Evolutionary conservation across 176 grass and related monocot species (phyloP).

Genomic region (Ananas comosus): DNA sequence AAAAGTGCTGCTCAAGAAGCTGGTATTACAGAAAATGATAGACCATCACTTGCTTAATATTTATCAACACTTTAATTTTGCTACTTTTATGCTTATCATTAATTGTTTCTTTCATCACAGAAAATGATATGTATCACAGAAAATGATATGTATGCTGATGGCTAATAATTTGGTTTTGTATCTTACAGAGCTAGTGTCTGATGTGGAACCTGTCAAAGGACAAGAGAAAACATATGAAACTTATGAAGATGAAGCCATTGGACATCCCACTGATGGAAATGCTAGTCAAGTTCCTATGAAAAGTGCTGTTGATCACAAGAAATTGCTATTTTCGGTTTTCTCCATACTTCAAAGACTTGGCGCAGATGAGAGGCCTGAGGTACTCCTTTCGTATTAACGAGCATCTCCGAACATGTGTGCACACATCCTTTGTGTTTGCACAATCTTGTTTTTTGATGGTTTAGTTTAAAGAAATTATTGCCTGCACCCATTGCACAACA

Average conservation of each 20-base stretch:
- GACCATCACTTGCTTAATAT: constrained; percentile 17
- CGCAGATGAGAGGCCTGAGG: constrained; percentile 94
- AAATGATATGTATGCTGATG: neutral
- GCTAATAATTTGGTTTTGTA: neutral
- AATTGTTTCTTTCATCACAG: neutral
- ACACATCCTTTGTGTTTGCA: neutral
- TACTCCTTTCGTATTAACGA: constrained; percentile 28
- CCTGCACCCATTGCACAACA: neutral
- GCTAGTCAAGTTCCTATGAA: constrained; percentile 18
- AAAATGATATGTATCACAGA: neutral
- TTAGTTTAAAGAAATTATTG: too few relatives aligned
- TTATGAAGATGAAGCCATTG: neutral
- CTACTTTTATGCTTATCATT: too few relatives aligned
- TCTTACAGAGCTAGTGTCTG: constrained; percentile 24
- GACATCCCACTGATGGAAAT: constrained; percentile 5
- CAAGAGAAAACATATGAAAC: constrained; percentile 1
- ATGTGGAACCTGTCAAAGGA: neutral
- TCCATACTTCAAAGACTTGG: constrained; percentile 75
- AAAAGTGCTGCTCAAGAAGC: constrained; percentile 38
- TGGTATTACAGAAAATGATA: constrained; percentile 13
- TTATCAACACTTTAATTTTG: neutral
- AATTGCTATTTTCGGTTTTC: constrained; percentile 90
- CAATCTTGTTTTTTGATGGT: neutral
- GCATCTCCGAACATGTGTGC: neutral
- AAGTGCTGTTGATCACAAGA: constrained; percentile 67